Evolutionary conservation across 2,329 filamentous ascomycete genomes (phyloP).

Genomic region (Sclerotinia borealis): DNA sequence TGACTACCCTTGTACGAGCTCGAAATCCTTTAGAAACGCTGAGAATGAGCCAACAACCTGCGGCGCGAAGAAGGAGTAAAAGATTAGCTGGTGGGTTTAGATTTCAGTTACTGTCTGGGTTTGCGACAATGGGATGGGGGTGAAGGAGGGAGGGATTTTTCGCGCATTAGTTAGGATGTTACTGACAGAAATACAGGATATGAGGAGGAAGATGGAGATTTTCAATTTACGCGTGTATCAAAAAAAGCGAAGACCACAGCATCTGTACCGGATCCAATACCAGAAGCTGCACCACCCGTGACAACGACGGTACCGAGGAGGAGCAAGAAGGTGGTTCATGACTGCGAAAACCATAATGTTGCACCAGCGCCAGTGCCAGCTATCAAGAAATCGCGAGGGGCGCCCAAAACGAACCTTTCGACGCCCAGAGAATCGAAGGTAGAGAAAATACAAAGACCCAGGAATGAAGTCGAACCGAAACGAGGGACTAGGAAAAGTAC

Average conservation of each 20-base stretch:
- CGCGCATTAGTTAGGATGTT: constrained; percentile 6
- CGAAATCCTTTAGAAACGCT: constrained; percentile 59
- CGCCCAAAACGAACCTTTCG: background rate
- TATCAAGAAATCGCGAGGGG: constrained; percentile 37
- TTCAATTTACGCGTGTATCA: constrained; percentile 64
- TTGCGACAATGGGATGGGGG: constrained; percentile 6
- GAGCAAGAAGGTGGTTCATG: constrained; percentile 34
- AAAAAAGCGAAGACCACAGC: constrained; percentile 56
- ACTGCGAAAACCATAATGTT: constrained; percentile 32
- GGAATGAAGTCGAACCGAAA: constrained; percentile 34
- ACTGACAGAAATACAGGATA: constrained; percentile 38
- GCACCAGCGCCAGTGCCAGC: constrained; percentile 16
- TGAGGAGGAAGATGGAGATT: constrained; percentile 73
- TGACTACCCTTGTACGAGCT: constrained; percentile 62
- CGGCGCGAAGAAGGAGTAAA: constrained; percentile 54
- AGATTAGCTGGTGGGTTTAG: constrained; percentile 53
- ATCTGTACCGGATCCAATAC: constrained; percentile 18
- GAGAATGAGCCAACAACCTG: constrained; percentile 58
- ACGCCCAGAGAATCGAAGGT: constrained; percentile 3
- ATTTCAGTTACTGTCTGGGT: constrained; percentile 3
- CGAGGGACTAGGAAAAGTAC: constrained; percentile 37
- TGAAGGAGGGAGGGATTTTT: background rate
- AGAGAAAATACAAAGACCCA: background rate
- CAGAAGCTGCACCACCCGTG: constrained; percentile 37
- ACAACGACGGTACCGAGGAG: constrained; percentile 33